Conservation (phyloP, 176 grass and related monocot genomes). For the Eragrostis nindensis region DNA sequence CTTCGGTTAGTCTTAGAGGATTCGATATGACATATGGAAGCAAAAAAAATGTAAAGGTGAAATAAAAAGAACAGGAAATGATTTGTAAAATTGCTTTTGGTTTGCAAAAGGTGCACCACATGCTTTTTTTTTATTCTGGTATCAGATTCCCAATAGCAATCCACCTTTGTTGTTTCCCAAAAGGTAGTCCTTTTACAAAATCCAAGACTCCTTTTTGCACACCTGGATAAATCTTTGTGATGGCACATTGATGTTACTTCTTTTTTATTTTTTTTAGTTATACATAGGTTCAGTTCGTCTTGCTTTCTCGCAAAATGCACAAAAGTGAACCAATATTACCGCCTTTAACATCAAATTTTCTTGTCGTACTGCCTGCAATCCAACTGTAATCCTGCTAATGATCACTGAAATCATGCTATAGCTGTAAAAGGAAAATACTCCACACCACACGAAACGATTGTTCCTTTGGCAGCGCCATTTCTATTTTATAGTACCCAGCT, state of each 20-base stretch:
- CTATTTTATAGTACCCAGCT: neutral
- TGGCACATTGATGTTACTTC: neutral
- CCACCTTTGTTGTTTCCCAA: slow-evolving; percentile 5
- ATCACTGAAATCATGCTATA: neutral
- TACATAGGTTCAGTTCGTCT: neutral
- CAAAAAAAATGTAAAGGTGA: too few relatives aligned
- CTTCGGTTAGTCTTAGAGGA: neutral
- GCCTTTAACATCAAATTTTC: too few relatives aligned
- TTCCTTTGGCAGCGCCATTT: neutral
- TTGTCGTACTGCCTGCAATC: neutral
- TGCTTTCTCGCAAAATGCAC: neutral
- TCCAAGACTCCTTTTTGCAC: neutral
- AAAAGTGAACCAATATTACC: too few relatives aligned
- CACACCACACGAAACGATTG: neutral
- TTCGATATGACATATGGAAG: too few relatives aligned
- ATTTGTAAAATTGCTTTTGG: neutral
- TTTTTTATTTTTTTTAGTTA: too few relatives aligned
- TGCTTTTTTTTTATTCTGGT: neutral
- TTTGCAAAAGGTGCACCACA: neutral
- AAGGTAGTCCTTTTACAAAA: neutral
- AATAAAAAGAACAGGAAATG: neutral
- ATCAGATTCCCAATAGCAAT: slow-evolving; percentile 6
- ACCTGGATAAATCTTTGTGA: neutral
- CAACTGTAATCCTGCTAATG: neutral
- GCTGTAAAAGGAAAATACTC: neutral